Conservation (phyloP, 2,329 filamentous ascomycete species). For the Colletotrichum eleusines region DNA sequence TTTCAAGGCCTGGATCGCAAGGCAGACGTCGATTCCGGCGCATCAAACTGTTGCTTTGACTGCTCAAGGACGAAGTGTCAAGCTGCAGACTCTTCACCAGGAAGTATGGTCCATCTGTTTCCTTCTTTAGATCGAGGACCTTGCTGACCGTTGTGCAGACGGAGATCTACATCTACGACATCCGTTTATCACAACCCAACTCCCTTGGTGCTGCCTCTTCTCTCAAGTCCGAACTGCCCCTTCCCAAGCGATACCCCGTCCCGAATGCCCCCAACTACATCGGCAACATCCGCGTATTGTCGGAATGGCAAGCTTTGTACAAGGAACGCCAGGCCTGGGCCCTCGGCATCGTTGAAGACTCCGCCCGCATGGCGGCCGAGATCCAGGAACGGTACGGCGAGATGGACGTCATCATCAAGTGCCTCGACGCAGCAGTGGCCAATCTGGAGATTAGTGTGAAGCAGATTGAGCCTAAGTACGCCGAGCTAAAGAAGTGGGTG, state of each 20-base stretch:
- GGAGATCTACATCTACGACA: conserved; percentile 94
- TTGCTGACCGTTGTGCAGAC: conserved; percentile 63
- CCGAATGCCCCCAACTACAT: conserved; percentile 85
- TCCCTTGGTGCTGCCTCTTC: conserved; percentile 59
- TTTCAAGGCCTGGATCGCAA: conserved; percentile 83
- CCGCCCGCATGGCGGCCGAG: conserved; percentile 71
- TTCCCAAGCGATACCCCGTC: conserved; percentile 67
- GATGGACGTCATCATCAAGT: conserved; percentile 81
- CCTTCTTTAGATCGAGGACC: not conserved
- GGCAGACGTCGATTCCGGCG: conserved; percentile 77
- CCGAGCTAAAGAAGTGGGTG: conserved; percentile 78
- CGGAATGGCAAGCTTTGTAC: conserved; percentile 91
- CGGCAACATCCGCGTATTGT: conserved; percentile 80
- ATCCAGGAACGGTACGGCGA: conserved; percentile 77
- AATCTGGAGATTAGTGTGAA: conserved; percentile 84
- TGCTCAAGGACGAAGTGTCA: conserved; percentile 84
- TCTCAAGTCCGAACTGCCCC: conserved; percentile 61
- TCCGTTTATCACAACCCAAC: conserved; percentile 74
- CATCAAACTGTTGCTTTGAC: conserved; percentile 91
- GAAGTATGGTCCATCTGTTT: conserved; percentile 68
- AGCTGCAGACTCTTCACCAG: conserved; percentile 80
- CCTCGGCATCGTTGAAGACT: conserved; percentile 75
- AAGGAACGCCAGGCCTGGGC: conserved; percentile 86
- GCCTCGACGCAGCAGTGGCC: conserved; percentile 84
- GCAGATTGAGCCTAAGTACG: conserved; percentile 77